These are phyloP conservation scores for Coniosporium tulheliwenetii DNA, from an alignment of 2,329 filamentous ascomycete species.

Conservation along the genomic window DNA sequence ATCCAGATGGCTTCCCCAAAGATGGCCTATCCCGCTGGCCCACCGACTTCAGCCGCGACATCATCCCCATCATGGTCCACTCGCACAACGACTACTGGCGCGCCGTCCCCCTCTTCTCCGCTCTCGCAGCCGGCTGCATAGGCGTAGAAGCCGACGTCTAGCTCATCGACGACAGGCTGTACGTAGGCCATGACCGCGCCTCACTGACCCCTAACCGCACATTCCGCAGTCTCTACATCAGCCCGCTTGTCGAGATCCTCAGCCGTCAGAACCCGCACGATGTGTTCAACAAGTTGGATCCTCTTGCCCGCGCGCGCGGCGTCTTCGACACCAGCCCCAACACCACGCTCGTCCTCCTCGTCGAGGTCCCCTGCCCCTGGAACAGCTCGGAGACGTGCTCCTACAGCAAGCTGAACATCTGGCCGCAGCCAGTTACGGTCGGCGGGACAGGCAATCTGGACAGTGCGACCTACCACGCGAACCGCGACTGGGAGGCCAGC, in stretches of 20 bases:
- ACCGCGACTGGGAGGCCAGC: neutral
- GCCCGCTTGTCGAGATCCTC: conserved; percentile 46
- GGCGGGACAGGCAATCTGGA: too few species aligned
- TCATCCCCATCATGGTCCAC: conserved; percentile 43
- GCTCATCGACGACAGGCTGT: conserved; percentile 40
- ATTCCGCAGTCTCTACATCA: conserved; percentile 46
- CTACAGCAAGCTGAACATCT: neutral
- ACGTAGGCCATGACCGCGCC: conserved; percentile 46
- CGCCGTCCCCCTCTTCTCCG: conserved; percentile 42
- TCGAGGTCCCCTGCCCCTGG: neutral
- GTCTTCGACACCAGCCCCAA: conserved; percentile 29
- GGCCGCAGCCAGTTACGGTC: too few species aligned
- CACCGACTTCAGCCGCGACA: conserved; percentile 21
- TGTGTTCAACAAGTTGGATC: too few species aligned
- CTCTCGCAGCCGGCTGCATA: conserved; percentile 42
- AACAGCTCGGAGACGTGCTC: neutral
- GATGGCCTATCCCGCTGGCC: conserved; percentile 14
- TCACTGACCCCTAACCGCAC: conserved; percentile 42
- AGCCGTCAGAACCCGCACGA: conserved; percentile 28
- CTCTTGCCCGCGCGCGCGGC: conserved; percentile 26
- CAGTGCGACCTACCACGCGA: too few species aligned
- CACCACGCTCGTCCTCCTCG: conserved; percentile 40
- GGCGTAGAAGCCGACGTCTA: conserved; percentile 58
- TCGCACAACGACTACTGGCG: conserved; percentile 62
- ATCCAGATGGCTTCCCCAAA: too few species aligned